These are phyloP conservation scores for Coemansia interrupta DNA, from an alignment of 192 early-diverging fungal genomes.

Conservation along the genomic window DNA sequence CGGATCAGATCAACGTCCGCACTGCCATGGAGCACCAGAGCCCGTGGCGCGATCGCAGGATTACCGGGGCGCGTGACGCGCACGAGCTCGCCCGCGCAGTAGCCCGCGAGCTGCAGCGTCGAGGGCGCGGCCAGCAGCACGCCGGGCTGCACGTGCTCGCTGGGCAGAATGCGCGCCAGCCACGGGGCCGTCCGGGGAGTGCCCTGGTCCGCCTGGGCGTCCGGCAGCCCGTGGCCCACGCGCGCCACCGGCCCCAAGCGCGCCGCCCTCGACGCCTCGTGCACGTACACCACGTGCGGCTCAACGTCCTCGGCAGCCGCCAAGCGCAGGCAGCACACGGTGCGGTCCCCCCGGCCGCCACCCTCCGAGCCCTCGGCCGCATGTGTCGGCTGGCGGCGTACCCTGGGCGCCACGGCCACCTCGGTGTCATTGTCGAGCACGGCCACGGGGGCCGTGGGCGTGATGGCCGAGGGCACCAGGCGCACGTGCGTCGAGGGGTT, in stretches of 20 bases:
- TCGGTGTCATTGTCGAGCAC: constrained; percentile 66
- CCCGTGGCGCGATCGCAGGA: neutral
- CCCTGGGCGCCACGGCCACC: constrained; percentile 70
- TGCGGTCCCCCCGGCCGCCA: too few relatives aligned
- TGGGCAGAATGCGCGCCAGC: constrained; percentile 15
- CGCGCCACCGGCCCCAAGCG: constrained; percentile 26
- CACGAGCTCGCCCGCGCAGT: constrained; percentile 28
- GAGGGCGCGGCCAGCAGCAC: constrained; percentile 21
- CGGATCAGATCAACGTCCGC: neutral
- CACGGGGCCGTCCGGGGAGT: constrained; percentile 20
- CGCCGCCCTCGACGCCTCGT: constrained; percentile 20
- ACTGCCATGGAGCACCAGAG: neutral
- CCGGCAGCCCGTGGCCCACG: constrained; percentile 14
- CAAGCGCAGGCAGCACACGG: constrained; percentile 31
- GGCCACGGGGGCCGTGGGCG: constrained; percentile 48
- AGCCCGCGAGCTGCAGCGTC: constrained; percentile 9
- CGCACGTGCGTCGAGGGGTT: constrained; percentile 63
- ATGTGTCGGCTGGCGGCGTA: constrained; percentile 34
- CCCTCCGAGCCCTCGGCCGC: too few relatives aligned
- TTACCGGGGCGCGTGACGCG: neutral
- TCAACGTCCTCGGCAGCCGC: constrained; percentile 31
- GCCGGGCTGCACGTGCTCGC: constrained; percentile 31
- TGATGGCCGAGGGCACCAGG: constrained; percentile 43
- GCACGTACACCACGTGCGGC: constrained; percentile 33
- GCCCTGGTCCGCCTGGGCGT: constrained; percentile 16